Evolutionary conservation across 352 stramenopile genomes (phyloP), one percentile per base, ranked within the genome.

Genomic region (Halophytophthora batemanensis): DNA sequence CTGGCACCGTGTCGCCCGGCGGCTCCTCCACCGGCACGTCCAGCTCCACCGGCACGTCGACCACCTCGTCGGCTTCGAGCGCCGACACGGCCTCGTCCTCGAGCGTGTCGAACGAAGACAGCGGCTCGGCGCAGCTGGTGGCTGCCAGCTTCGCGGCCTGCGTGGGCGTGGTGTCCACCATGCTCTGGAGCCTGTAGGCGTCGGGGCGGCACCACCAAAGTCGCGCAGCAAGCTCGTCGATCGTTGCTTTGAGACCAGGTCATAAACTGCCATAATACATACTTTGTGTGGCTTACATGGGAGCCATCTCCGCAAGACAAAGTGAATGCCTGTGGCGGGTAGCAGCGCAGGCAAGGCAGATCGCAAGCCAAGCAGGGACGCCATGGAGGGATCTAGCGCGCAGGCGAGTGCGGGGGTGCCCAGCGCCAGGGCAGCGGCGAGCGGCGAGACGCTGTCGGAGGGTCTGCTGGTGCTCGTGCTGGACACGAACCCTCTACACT

Each of bases 401-500:
- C 47, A 64, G 25, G 47, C 52, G 28, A 62, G 67, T 45, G 45
- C 19, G 5, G 39, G 35, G 6, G 29, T 29, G 11, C 3, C 39
- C 5, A 13, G 11, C 19, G 19, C 39, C 39, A 34, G 22, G 3
- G 42, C 23, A 11, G 11, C 29, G 10, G 2, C 2, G 13, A 56
- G 3, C 34, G 52, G 23, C 29, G 68, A 74, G 43, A 25, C 43
- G 18, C 19, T 52, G 2, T 56, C 50, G 21, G 77, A 91, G 48
- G 80, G 80, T 7, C 74, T 93, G 2, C 52, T 93, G 14, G 80
- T 93, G 56, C 58, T 91, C 13, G 76, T 93, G 50, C 57, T 93
- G 22, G 83, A 93, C 68, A 93, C 83, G 14, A 89, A 89, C 47
- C 83, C 83, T 11, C 54, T 74, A 28, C 59, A 86, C 45, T 93